Evolutionary conservation across 768 basidiomycete genomes (phyloP).

Genomic region (Rhodotorula sphaerocarpa): DNA sequence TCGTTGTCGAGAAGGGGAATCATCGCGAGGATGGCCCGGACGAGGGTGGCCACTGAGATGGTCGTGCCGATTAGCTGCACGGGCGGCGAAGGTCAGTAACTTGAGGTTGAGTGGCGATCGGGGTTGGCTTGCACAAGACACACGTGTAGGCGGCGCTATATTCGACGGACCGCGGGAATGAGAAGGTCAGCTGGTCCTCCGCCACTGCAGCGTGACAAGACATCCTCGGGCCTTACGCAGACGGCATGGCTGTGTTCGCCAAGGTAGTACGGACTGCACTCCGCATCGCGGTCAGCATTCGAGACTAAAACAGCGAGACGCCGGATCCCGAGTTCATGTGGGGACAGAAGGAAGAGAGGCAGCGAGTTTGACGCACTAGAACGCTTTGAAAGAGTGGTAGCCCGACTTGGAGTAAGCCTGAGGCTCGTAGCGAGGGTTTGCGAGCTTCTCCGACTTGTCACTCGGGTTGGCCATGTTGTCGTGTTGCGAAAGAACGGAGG

Average conservation of each 20-base stretch:
- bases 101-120: too few species aligned
- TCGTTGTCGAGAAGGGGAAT: constrained; percentile 8
- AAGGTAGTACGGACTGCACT: constrained; percentile 25
- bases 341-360: background rate
- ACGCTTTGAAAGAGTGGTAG: constrained; percentile 12
- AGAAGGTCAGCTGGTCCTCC: too few species aligned
- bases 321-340: background rate
- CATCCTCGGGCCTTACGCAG: background rate
- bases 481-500: too few species aligned
- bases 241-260: constrained; percentile 17
- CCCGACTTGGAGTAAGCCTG: constrained; percentile 10
- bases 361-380: constrained; percentile 7
- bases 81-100: background rate
- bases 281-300: too few species aligned
- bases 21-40: constrained; percentile 8
- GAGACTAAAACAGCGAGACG: too few species aligned
- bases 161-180: too few species aligned
- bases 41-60: constrained; percentile 6
- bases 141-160: constrained; percentile 28
- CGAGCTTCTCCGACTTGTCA: background rate
- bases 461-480: background rate
- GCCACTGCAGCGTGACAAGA: too few species aligned
- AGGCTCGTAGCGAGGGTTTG: constrained; percentile 16
- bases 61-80: constrained; percentile 25
- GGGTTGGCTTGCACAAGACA: background rate